Percentiles rank a stretch among this genome's conserved stretches.
phyloP scores from a whole-genome alignment of 208 protist genomes.

The Naegleria lovaniensis region DNA sequence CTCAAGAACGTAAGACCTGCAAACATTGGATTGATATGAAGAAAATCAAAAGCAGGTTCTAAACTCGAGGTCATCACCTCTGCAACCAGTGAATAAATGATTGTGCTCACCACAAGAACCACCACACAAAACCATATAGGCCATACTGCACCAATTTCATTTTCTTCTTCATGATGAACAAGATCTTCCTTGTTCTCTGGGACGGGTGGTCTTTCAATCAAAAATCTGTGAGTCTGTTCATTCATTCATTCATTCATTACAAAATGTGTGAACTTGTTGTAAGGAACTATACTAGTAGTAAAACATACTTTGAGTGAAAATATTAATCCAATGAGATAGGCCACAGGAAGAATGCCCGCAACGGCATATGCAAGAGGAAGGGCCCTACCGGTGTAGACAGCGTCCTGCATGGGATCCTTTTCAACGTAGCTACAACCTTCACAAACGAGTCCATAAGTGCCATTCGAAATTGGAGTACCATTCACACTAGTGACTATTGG shows the following conservation, averaged over 20 bases:
- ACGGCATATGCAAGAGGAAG: background rate
- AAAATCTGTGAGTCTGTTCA: slow-evolving; percentile 45
- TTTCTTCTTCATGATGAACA: slow-evolving; percentile 50
- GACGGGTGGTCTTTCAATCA: slow-evolving; percentile 48
- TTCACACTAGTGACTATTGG: background rate
- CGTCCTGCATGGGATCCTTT: background rate
- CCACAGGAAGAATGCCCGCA: slow-evolving; percentile 44
- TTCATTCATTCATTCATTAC: slow-evolving; percentile 46
- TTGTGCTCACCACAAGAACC: slow-evolving; percentile 42
- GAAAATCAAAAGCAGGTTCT: background rate
- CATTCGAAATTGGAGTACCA: background rate
- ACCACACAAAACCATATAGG: background rate
- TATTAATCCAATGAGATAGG: slow-evolving; percentile 47
- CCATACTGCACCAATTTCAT: slow-evolving; percentile 36
- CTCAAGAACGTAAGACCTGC: slow-evolving; percentile 41
- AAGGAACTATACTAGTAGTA: too few species aligned
- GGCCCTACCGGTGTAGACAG: background rate
- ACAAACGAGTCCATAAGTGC: background rate
- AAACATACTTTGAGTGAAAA: background rate
- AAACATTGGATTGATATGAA: slow-evolving; percentile 38
- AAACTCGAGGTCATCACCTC: background rate
- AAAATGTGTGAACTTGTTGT: background rate
- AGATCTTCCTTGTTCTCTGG: slow-evolving; percentile 44
- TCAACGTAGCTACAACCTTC: background rate
- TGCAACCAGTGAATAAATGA: slow-evolving; percentile 36